Evolutionary conservation across 2,329 filamentous ascomycete species (phyloP), one percentile per base, ranked within the genome.

Genomic region (Periconia sp.): DNA sequence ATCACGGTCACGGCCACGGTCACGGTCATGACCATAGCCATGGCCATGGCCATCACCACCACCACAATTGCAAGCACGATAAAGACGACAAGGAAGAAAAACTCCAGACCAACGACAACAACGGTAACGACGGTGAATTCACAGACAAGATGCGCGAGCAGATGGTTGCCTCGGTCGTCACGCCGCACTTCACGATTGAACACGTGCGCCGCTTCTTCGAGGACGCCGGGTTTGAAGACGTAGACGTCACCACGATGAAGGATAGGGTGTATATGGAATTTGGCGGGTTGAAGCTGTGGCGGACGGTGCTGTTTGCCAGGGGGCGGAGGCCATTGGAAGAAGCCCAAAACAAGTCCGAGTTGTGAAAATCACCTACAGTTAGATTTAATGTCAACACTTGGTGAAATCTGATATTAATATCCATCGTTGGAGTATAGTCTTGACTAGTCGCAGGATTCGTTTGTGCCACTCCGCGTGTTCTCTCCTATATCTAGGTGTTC

Each of bases 161-260:
- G 7, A 76, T 77, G 50, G 62, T 66, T 3, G 72, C 80, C 35
- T 87, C 85, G 0, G 81, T 92, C 18, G 82, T 81, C 31, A 85
- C 88, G 49, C 79, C 85, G 56, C 88, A 89, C 0, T 92, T 92
- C 70, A 81, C 78, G 1, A 74, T 83, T 66, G 79, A 81, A 11
- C 76, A 82, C 27, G 82, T 91, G 48, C 79, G 76, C 62, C 70
- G 74, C 19, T 80, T 90, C 59, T 91, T 90, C 63, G 78, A 81
- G 52, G 74, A 76, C n/a, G 88, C 88, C 0, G 88, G 88, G 0
- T 65, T 73, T 0, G 71, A 73, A 9, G 78, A 77, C n/a, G 88
- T 91, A 64, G 78, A 76, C 10, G 82, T 88, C 51, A 71, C 81
- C 61, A 74, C 81, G 15, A 64, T 88, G 53, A 75, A 80, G 1